Base-by-base conservation (phyloP, 2,329 filamentous ascomycete genomes). In the Trichophyton rubrum region DNA sequence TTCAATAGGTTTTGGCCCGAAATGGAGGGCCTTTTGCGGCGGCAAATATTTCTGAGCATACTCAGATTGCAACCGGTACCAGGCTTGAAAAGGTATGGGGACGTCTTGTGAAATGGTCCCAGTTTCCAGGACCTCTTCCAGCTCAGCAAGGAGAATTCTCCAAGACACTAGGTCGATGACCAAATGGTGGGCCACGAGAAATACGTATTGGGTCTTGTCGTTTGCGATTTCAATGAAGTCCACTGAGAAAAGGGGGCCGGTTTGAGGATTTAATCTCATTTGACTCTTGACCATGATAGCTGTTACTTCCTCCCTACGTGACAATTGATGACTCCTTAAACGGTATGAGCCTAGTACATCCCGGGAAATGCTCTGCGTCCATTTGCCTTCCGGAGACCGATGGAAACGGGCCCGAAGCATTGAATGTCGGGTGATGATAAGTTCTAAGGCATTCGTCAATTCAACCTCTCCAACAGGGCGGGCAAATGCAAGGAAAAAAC, bases 111-210 rank as follows among this genome's bases (percentile, higher is more conserved):
- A 68, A 11, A 71, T 40, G 2, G 62, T 45, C 17, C 49, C 61
- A 11, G 30, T 35, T 56, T 59, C 40, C 2, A 75, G 62, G 3
- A 73, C 56, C 8, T 74, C 72, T 62, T 75, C 73, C 51, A 75
- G 51, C 45, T 75, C 73, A 58, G 73, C 70, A 1, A 75, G 59
- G 0, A 75, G 71, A 3, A 75, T 70, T 8, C 72, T 67, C 73
- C 73, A 75, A 0, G 73, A 75, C 8, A 74, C 73, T 59, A 75
- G 71, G 22, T 75, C 73, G 8, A 74, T 70, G 5, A 74, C 69
- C 33, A 74, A 58, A 60, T 75, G 73, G 43, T 74, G 72, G 1
- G 70, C 72, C 24, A 73, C 70, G 61, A 74, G 65, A 1, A 70
- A 74, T 33, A 75, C 30, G 0, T 73, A 59, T 43, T 63, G 63